Evolutionary conservation across 1,139 yeast genomes (phyloP), one percentile per base, ranked within the genome.

Genomic region (Lodderomyces metapsilosis): DNA sequence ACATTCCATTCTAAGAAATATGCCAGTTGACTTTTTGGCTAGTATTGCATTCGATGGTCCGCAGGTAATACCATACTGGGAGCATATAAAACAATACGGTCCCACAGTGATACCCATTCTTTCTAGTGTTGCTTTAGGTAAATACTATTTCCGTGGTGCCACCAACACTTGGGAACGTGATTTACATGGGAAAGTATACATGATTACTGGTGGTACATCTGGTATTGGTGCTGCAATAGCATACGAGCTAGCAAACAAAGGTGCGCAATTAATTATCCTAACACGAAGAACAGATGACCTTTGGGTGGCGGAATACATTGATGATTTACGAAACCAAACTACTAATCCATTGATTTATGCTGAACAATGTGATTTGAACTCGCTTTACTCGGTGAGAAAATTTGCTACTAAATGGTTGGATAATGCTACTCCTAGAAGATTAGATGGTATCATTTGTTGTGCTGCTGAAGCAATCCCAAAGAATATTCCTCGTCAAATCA

Each of bases 341-440:
- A 72, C 73, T 38, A 92, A 91, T 62, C 75, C 76, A 43, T 61
- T 91, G 72, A 79, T 92, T 31, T 91, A 88, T 59, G 94, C 94
- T 10, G 98, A 92, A 56, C 78, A 82, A 51, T 88, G 96, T 61
- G 95, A 94, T 59, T 69, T 92, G 46, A 72, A 80, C 20, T 82
- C 88, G 42, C 68, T 92, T 46, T 71, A 83, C 57, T 81, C 91
- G 5, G 74, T 92, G n/a, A 74, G 98, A 51, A 81, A 82, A 58
- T 92, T 92, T 68, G 97, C 96, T 23, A 91, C 98, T 1, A 82
- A 75, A 49, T 92, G 98, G 98, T 71, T 92, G 45, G 96, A 92
- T 61, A 89, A 87, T 57, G 71, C 82, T 32, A 96, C 97, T 1
- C 95, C 97, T 5, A 73, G 98, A 52, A 65, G 98, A 43, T 68